Base-by-base conservation (phyloP, 2,329 filamentous ascomycete species). In the Xylariaceae sp. region DNA sequence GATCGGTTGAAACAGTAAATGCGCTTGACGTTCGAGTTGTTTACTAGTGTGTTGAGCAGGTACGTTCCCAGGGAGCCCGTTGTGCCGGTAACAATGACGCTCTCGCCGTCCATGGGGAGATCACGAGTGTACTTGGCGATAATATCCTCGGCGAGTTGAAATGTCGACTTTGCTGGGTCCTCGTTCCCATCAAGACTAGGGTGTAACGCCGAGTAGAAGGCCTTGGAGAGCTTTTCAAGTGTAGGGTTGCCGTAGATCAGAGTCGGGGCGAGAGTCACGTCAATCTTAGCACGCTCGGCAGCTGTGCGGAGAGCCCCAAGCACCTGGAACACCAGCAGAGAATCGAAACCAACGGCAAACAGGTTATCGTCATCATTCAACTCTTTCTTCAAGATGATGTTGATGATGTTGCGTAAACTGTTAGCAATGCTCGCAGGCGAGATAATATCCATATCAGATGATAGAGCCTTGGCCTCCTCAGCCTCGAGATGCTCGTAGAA, bases 1-100 rank as follows among this genome's bases (percentile, higher is more conserved):
- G 70, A 70, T n/a, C 79, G 72, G 61, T 81, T 81, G n/a, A 81
- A 70, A 53, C 77, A 80, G 50, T 77, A 71, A 16, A 81, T 65
- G 52, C 73, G 76, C 11, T 63, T 62, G 8, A 80, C 70, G 3
- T 62, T 55, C 0, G 70, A 61, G 13, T 67, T 61, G 6, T 44
- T 42, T 3, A 72, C 55, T 1, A 77, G 61, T 4, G 64, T 51
- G 46, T 76, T 59, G 6, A 81, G 68, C 6, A 81, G 59, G 58
- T 80, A 79, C 1, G 70, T 74, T 1, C 78, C 78, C 13, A 81
- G 60, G 0, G 72, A 75, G 8, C 78, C 78, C 0, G 78, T 81
- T 7, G 72, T 77, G 9, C 76, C 79, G 1, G 77, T 81, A 16
- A 81, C 61, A 3, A 77, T 58, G 16, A 80, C 70, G 13, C 67